phyloP scores from a whole-genome alignment of 1,284 basidiomycete genomes.

The Marasmius sp. region DNA sequence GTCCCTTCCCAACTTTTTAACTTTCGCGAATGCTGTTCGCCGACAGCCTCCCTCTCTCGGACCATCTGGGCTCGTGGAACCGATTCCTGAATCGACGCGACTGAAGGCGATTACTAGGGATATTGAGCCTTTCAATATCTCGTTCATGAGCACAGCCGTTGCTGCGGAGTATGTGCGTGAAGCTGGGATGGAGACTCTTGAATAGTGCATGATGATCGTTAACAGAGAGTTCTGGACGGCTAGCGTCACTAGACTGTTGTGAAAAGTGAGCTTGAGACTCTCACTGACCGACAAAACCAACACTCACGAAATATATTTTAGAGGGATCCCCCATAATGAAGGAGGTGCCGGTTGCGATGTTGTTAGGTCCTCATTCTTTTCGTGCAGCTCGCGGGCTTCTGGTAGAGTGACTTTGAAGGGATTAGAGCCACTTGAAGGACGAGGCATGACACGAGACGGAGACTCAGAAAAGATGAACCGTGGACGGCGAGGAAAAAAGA shows the following conservation, averaged over 20 bases:
- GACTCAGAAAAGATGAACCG: conserved; percentile 7
- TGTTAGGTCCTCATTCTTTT: conserved; percentile 43
- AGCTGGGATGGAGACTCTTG: conserved; percentile 79
- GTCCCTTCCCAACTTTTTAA: conserved; percentile 35
- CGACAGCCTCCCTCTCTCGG: conserved; percentile 19
- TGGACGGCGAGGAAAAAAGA: neutral
- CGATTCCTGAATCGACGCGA: conserved; percentile 35
- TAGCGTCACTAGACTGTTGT: conserved; percentile 78
- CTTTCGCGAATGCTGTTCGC: conserved; percentile 52
- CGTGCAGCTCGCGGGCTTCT: conserved; percentile 31
- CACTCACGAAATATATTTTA: conserved; percentile 84
- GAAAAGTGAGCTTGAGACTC: conserved; percentile 2
- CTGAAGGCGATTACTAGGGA: conserved; percentile 66
- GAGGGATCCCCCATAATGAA: conserved; percentile 64
- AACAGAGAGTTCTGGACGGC: conserved; percentile 91
- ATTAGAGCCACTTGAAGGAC: conserved; percentile 13
- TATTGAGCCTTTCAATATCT: conserved; percentile 88
- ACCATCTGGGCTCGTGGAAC: conserved; percentile 30
- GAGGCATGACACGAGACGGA: conserved; percentile 22
- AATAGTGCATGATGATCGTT: conserved; percentile 94
- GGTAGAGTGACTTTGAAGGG: conserved; percentile 26
- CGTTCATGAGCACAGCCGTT: conserved; percentile 89
- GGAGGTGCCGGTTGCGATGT: conserved; percentile 41
- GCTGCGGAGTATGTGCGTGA: conserved; percentile 85
- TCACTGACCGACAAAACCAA: conserved; percentile 1